Evolutionary conservation across 768 basidiomycete species (phyloP).

Genomic region (Leccinum subtestaceum): DNA sequence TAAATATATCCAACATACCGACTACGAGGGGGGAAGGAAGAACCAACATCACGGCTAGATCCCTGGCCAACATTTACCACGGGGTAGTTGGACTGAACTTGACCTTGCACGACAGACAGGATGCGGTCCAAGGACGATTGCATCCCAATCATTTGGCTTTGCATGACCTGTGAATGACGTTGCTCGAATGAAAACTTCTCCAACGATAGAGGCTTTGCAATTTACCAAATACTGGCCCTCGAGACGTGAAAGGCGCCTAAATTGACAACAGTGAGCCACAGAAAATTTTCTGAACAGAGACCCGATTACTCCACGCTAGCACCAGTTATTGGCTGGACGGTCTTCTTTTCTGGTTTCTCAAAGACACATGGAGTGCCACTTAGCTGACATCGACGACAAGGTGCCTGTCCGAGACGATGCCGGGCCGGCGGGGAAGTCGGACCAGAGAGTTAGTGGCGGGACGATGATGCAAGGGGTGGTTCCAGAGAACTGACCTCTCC

Average conservation of each 20-base stretch:
- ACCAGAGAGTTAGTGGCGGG: constrained; percentile 53
- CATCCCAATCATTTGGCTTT: constrained; percentile 94
- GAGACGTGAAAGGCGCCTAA: constrained; percentile 75
- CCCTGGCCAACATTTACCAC: constrained; percentile 12
- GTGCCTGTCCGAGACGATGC: constrained; percentile 60
- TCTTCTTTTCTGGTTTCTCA: constrained; percentile 91
- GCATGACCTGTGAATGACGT: constrained; percentile 61
- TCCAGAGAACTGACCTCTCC: constrained; percentile 64
- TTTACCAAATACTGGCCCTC: constrained; percentile 81
- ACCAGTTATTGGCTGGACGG: constrained; percentile 51
- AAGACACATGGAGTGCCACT: constrained; percentile 80
- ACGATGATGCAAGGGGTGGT: constrained; percentile 37
- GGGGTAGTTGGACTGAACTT: constrained; percentile 31
- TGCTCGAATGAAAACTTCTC: constrained; percentile 1
- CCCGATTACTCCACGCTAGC: constrained; percentile 68
- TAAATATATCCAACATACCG: constrained; percentile 34
- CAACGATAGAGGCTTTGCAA: constrained; percentile 2
- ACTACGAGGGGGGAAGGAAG: constrained; percentile 32
- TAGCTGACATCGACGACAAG: constrained; percentile 85
- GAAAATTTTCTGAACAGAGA: constrained; percentile 12
- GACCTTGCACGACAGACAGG: constrained; percentile 58
- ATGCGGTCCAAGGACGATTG: constrained; percentile 87
- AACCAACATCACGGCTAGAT: constrained; percentile 21
- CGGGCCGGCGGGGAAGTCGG: constrained; percentile 77
- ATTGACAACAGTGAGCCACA: constrained; percentile 21